Evolutionary conservation across 768 basidiomycete species (phyloP), one percentile per base, ranked within the genome.

Genomic region (Leccinum fibrillosum): DNA sequence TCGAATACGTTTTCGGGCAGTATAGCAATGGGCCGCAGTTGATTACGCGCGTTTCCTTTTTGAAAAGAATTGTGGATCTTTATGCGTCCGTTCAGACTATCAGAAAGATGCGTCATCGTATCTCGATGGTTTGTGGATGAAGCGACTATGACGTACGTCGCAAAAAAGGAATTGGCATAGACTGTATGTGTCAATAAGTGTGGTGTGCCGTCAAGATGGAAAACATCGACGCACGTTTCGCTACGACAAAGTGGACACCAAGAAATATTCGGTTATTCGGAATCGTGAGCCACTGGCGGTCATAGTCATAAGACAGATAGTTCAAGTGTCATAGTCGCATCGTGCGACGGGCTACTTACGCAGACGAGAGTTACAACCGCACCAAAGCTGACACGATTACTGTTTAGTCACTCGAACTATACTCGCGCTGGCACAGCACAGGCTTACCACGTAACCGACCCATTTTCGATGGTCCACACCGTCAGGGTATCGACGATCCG

Each of bases 161-260:
- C 69, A 34, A 69, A 56, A 10, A 69, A 42, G 26, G 62, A 70
- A 23, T 70, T 70, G 44, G 68, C 68, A 9, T 69, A 64, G 15
- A 69, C 68, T 69, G 35, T 1, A 6, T 17, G 19, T 2, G 21
- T 48, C 23, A 26, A 7, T 54, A 37, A 30, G 25, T 17, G 21
- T 3, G 5, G 13, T 23, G 37, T 4, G 30, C 30, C n/a, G 13
- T 10, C 49, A 15, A n/a, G 2, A 42, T 13, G 8, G 3, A 35
- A 25, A 3, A 17, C 8, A 1, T 25, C 19, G 28, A 54, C 67
- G 21, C 44, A 70, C 67, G 44, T 53, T 69, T 69, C 30, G 26
- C 69, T 10, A 69, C 56, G 9, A 64, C 54, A 54, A 69, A 69
- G 42, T 70, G 60, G 26, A 69, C 21, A 34, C 66, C 66, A 1